These are phyloP conservation scores for Teratosphaeria nubilosa DNA, from an alignment of 2,329 filamentous ascomycete genomes.

Conservation along the genomic window DNA sequence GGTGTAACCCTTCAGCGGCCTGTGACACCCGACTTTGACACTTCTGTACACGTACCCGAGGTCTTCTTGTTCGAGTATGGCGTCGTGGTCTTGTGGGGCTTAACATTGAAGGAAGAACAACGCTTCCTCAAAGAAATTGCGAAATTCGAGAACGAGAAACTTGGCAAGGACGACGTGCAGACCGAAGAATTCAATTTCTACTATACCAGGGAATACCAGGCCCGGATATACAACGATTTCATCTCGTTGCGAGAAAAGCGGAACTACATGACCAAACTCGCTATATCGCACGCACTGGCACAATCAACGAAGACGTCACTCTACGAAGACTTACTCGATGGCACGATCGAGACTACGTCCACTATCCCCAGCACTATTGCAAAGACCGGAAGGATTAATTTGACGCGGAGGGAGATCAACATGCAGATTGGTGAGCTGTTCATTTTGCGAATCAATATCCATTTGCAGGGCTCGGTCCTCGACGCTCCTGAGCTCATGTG, in stretches of 20 bases:
- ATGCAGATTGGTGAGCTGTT: conserved; percentile 99
- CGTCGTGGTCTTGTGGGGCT: conserved; percentile 96
- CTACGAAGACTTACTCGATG: conserved; percentile 89
- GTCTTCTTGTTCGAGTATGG: conserved; percentile 96
- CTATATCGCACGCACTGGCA: conserved; percentile 88
- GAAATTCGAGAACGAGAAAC: conserved; percentile 87
- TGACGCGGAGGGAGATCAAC: conserved; percentile 86
- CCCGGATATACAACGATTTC: conserved; percentile 98
- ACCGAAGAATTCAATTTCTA: conserved; percentile 99
- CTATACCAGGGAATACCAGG: conserved; percentile 95
- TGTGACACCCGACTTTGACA: conserved; percentile 65
- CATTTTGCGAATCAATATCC: conserved; percentile 94
- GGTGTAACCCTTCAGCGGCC: conserved; percentile 8
- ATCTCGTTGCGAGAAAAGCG: conserved; percentile 88
- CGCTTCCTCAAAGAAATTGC: conserved; percentile 87
- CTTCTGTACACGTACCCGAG: conserved; percentile 79
- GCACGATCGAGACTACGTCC: conserved; percentile 86
- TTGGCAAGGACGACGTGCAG: conserved; percentile 80
- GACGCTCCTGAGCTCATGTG: conserved; percentile 97
- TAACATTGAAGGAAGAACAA: conserved; percentile 81
- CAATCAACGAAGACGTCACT: conserved; percentile 91
- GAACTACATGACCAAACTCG: conserved; percentile 96
- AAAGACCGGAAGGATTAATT: conserved; percentile 78
- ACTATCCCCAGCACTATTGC: conserved; percentile 90
- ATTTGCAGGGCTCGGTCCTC: conserved; percentile 90